These are phyloP conservation scores for Botryotinia globosa DNA, from an alignment of 2,329 filamentous ascomycete species.

Conservation along the genomic window DNA sequence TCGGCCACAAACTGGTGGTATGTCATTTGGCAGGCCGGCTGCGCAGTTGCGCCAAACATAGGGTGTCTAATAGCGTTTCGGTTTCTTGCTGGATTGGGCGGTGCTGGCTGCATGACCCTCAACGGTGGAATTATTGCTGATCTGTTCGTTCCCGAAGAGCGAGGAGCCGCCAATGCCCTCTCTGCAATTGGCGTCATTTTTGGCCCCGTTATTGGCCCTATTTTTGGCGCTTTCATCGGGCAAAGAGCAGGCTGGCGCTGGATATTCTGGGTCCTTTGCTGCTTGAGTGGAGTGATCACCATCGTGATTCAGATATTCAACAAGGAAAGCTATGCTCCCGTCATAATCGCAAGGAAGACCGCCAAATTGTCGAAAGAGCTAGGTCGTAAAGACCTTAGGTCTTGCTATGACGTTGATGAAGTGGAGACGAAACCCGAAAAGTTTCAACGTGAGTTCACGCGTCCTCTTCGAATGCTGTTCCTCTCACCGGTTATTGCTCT, in stretches of 20 bases:
- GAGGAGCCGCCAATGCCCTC: background rate
- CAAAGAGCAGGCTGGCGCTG: conserved; percentile 50
- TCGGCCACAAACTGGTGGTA: background rate
- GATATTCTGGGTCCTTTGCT: conserved; percentile 46
- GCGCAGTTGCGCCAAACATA: conserved; percentile 49
- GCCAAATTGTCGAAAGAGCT: no score
- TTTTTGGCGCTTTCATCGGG: conserved; percentile 50
- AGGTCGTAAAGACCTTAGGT: no score
- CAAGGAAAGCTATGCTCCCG: background rate
- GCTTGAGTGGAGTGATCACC: background rate
- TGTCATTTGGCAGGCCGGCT: conserved; percentile 31
- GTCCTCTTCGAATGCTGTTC: no score
- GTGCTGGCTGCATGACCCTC: conserved; percentile 41
- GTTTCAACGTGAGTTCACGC: no score
- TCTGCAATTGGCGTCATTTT: conserved; percentile 41
- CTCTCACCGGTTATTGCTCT: no score
- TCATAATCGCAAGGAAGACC: no score
- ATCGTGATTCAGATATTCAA: conserved; percentile 25
- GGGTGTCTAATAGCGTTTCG: conserved; percentile 54
- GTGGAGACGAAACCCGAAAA: no score
- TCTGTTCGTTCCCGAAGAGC: background rate
- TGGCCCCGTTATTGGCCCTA: conserved; percentile 42
- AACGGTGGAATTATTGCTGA: background rate
- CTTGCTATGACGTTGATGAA: no score
- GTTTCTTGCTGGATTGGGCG: conserved; percentile 60